Evolutionary conservation across 768 basidiomycete genomes (phyloP).

Genomic region (Asterophora parasitica): DNA sequence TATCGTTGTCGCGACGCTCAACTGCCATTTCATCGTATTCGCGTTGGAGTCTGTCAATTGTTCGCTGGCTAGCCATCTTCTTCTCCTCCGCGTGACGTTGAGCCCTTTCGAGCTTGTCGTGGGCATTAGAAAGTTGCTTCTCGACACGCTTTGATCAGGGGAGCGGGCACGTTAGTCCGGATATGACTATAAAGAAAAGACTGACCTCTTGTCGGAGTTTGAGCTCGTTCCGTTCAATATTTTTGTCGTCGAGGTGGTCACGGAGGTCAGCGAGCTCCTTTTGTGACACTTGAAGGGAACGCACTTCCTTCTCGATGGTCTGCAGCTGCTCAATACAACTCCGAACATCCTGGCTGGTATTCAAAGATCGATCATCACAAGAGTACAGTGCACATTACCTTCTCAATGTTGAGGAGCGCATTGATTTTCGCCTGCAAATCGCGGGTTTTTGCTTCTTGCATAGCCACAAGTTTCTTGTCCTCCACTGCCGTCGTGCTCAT

Average conservation of each 20-base stretch:
- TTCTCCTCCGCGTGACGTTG: constrained; percentile 80
- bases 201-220: constrained; percentile 62
- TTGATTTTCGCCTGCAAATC: constrained; percentile 75
- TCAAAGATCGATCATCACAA: not conserved
- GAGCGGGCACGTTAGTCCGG: not conserved
- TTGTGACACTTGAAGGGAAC: constrained; percentile 55
- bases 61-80: constrained; percentile 63
- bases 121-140: constrained; percentile 76
- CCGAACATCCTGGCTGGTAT: constrained; percentile 55
- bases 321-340: constrained; percentile 73
- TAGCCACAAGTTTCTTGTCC: constrained; percentile 62
- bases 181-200: constrained; percentile 2
- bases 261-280: constrained; percentile 66
- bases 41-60: constrained; percentile 68
- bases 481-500: constrained; percentile 66
- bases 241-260: constrained; percentile 66
- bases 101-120: constrained; percentile 76
- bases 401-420: constrained; percentile 68
- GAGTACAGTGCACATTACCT: constrained; percentile 35
- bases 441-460: constrained; percentile 68
- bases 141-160: constrained; percentile 56
- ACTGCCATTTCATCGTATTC: constrained; percentile 78
- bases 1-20: constrained; percentile 75
- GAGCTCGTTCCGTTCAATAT: constrained; percentile 70
- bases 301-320: constrained; percentile 63